phyloP scores from a whole-genome alignment of 2,329 filamentous ascomycete genomes.

The Apiospora hydei region DNA sequence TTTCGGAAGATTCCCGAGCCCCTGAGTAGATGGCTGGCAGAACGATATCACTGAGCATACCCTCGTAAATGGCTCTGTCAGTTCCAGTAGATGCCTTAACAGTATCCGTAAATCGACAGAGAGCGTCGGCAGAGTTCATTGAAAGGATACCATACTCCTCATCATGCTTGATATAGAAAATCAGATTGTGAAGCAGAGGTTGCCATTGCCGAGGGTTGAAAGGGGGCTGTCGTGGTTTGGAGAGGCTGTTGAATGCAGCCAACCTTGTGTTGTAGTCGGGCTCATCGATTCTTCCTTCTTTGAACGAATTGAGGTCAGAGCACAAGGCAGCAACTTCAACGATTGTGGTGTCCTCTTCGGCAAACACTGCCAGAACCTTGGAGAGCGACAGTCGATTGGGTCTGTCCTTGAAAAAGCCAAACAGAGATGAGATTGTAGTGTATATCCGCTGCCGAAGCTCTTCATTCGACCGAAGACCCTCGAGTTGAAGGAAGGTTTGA shows the following conservation, averaged over 20 bases:
- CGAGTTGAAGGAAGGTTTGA: slow-evolving; percentile 78
- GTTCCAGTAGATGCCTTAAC: slow-evolving; percentile 53
- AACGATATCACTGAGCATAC: slow-evolving; percentile 69
- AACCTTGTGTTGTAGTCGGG: slow-evolving; percentile 87
- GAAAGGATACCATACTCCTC: slow-evolving; percentile 87
- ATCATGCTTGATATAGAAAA: slow-evolving; percentile 84
- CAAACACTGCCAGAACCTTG: slow-evolving; percentile 75
- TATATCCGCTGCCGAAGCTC: slow-evolving; percentile 72
- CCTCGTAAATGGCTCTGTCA: slow-evolving; percentile 57
- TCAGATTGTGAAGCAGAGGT: slow-evolving; percentile 86
- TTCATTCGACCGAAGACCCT: slow-evolving; percentile 61
- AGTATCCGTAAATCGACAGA: slow-evolving; percentile 80
- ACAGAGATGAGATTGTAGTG: slow-evolving; percentile 78
- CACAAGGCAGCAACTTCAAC: slow-evolving; percentile 74
- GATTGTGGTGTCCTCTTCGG: slow-evolving; percentile 67
- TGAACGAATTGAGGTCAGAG: slow-evolving; percentile 81
- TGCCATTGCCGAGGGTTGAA: slow-evolving; percentile 82
- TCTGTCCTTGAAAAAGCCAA: slow-evolving; percentile 88
- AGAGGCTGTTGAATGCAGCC: slow-evolving; percentile 76
- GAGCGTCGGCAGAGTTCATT: slow-evolving; percentile 79
- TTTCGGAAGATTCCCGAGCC: slow-evolving; percentile 79
- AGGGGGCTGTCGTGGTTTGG: slow-evolving; percentile 62
- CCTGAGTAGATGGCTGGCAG: slow-evolving; percentile 80
- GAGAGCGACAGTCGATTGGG: slow-evolving; percentile 78
- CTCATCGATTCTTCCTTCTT: slow-evolving; percentile 76